These are phyloP conservation scores for Wallemia hederae DNA, from an alignment of 1,284 basidiomycete genomes.

Conservation along the genomic window DNA sequence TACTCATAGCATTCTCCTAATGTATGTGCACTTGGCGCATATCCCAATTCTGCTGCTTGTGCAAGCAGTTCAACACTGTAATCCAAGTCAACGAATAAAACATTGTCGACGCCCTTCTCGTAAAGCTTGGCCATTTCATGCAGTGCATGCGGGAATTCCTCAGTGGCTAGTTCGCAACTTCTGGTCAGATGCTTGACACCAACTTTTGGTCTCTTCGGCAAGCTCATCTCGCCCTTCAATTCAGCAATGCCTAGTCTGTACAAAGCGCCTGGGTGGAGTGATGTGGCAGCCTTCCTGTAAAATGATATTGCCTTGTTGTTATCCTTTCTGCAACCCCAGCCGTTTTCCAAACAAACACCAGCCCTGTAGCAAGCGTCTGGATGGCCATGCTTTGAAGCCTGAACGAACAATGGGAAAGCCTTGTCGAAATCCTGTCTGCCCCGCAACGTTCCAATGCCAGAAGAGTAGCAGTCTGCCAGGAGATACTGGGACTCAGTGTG, in stretches of 20 bases:
- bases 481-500: constrained; percentile 89
- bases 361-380: constrained; percentile 84
- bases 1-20: constrained; percentile 98
- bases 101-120: constrained; percentile 82
- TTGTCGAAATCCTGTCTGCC: constrained; percentile 83
- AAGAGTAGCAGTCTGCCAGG: constrained; percentile 87
- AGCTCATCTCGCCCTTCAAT: constrained; percentile 74
- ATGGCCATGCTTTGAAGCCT: constrained; percentile 95
- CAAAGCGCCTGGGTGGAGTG: constrained; percentile 77
- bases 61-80: constrained; percentile 84
- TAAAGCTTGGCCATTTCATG: constrained; percentile 86
- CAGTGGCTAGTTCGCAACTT: constrained; percentile 72
- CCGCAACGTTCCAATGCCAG: constrained; percentile 71
- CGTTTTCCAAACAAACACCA: constrained; percentile 93
- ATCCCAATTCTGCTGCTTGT: constrained; percentile 78
- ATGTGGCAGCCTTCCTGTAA: constrained; percentile 73
- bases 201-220: constrained; percentile 65
- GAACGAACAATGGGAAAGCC: constrained; percentile 80
- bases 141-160: constrained; percentile 82
- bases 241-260: constrained; percentile 88
- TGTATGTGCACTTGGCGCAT: constrained; percentile 82
- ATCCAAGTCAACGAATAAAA: constrained; percentile 82
- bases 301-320: constrained; percentile 72
- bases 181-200: constrained; percentile 97
- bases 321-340: constrained; percentile 88